Evolutionary conservation across 805 yeast genomes (phyloP), one percentile per base, ranked within the genome.

Genomic region (Pichia californica): DNA sequence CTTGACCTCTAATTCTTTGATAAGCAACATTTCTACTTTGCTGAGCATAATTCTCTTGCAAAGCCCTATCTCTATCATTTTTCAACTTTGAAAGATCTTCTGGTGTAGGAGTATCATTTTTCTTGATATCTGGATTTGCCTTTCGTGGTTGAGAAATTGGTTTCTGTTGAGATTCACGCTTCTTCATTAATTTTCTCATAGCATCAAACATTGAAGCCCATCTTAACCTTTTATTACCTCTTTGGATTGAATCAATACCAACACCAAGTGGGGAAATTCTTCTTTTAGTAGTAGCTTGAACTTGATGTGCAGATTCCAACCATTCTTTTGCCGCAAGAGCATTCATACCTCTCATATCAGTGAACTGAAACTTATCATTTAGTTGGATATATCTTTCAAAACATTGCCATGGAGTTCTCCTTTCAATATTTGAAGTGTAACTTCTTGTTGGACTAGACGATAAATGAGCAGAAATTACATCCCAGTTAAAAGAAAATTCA

Each of bases 121-220:
- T 46, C 39, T 54, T 59, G 5, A 53, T 53, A 20, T 59, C 65
- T 23, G 36, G 43, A n/a, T 50, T 52, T 9, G 42, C 40, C 47
- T 67, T 59, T 26, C 65, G 55, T 4, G 64, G 52, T 35, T 59
- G 66, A 7, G 69, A 69, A 40, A 71, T 72, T 16, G 84, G 85
- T 49, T 75, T 73, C 16, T 83, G 81, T 4, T 79, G 77, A 53
- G 73, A 78, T 61, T 93, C 99, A 36, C 98, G 73, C 59, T 89
- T 89, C 52, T 87, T 79, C 82, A 89, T 87, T 52, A 83, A 71
- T 63, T 88, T 88, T 46, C 96, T 73, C 67, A 93, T 82, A 1
- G 95, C 96, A 59, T 93, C 99, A 68, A 93, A 87, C 87, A 93
- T 84, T 43, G 95, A 84, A 0, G 96, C 96, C 97, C 97, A 93